Base-by-base conservation (phyloP, 495 filamentous ascomycete species). In the Hypoxylon fragiforme region DNA sequence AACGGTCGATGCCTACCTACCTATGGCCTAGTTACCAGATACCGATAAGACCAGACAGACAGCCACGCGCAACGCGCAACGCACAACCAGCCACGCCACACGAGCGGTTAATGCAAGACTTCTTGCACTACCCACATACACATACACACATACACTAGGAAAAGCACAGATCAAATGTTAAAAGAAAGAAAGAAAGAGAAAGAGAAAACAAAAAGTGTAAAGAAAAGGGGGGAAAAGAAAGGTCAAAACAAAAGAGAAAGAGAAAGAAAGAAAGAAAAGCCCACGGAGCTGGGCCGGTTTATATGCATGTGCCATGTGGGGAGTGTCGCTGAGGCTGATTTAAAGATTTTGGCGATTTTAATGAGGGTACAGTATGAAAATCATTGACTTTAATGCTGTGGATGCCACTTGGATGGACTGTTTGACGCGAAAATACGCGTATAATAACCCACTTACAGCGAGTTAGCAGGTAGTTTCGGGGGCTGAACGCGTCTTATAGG, bases 221-320 rank as follows among this genome's bases (percentile, higher is more conserved):
- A 57, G 68, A 44, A 64, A 63, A 60, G 57, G 50, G 62, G 57
- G 50, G 56, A 50, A 68, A 70, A 71, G 67, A 67, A 70, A 63
- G 65, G 63, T 57, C 57, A 67, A 68, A 68, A 69, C 66, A 42
- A 71, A 73, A 63, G 67, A 62, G 46, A 71, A 70, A 73, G 67
- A 73, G 69, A 71, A 71, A 69, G 70, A 71, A 73, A 71, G 65
- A 71, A 71, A 70, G 65, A 71, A 71, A 73, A 30, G 59, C 19
- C n/a, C 14, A 11, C 15, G 52, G 18, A 12, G 3, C 2, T 5
- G 21, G 26, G 38, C 14, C 3, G 34, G 36, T 38, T 69, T 62
- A 65, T 66, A 69, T 66, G 35, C 11, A 7, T 18, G 8, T 12
- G 16, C 40, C 26, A 28, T 26, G 53, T 44, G 31, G 59, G 37